A percentile compares a stretch with the other conserved stretches of the same genome.
phyloP scores from a whole-genome alignment of 495 filamentous ascomycete genomes.

The Aspergillus nidulans region DNA sequence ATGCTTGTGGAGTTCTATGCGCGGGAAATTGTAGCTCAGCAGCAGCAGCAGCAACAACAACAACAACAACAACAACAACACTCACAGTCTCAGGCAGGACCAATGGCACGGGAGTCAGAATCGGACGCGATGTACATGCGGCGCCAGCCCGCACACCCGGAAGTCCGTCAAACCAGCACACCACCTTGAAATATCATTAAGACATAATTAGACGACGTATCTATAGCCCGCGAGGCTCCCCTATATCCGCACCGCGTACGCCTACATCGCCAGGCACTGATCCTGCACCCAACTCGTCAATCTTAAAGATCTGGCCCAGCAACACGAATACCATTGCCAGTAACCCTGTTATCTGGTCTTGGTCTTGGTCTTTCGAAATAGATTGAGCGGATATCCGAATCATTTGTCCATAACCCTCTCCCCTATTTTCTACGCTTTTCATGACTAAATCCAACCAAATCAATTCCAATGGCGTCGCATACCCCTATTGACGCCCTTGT shows the following conservation, averaged over 20 bases:
- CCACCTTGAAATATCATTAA: constrained; percentile 27
- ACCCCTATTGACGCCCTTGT: constrained; percentile 12
- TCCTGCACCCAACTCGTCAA: not conserved
- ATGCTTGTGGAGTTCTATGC: constrained; percentile 99
- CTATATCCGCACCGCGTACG: not conserved
- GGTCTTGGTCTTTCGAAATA: not conserved
- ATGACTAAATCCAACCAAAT: constrained; percentile 2
- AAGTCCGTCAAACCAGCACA: constrained; percentile 39
- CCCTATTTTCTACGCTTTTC: not conserved
- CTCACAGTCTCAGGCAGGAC: not conserved
- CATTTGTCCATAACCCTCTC: not conserved
- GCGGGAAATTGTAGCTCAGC: constrained; percentile 77
- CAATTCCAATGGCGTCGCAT: constrained; percentile 16
- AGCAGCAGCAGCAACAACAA: constrained; percentile 37
- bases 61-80: constrained; percentile 27
- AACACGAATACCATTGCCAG: not conserved
- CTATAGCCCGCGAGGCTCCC: not conserved
- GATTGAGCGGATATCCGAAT: not conserved
- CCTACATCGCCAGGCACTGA: not conserved
- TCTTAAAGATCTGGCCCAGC: not conserved
- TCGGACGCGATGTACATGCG: constrained; percentile 41
- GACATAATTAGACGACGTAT: not conserved
- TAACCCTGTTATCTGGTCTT: not conserved
- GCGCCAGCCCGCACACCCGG: constrained; percentile 30
- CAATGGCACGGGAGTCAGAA: constrained; percentile 15